A percentile compares a stretch with the other conserved stretches of the same genome.
Conservation (phyloP, 441 rosid species). For the Pelargonium citronellum region DNA sequence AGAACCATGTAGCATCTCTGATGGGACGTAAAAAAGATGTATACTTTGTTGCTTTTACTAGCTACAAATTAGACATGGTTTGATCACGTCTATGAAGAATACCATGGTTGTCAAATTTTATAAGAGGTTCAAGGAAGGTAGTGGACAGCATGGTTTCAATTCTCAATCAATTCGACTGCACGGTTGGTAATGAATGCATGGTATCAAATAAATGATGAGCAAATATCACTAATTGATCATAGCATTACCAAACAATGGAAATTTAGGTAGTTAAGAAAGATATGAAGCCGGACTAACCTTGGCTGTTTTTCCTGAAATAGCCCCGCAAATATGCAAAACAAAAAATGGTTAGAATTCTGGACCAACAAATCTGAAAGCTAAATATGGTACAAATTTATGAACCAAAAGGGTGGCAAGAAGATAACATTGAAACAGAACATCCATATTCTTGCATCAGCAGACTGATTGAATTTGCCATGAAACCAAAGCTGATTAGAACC, state of each 20-base stretch:
- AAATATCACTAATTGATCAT: conserved; percentile 9
- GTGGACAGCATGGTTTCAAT: no score
- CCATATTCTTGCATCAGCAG: neutral
- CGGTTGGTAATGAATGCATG: neutral
- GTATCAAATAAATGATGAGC: neutral
- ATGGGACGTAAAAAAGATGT: no score
- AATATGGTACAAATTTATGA: conserved; percentile 17
- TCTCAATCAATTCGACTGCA: no score
- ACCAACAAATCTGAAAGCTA: conserved; percentile 14
- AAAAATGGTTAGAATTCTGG: conserved; percentile 23
- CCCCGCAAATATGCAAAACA: conserved; percentile 26
- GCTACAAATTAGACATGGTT: no score
- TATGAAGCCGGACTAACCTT: conserved; percentile 30
- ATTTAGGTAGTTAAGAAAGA: neutral
- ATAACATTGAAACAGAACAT: neutral
- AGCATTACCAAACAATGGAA: neutral
- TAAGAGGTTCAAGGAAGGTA: no score
- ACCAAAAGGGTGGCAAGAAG: neutral
- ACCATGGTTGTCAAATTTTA: no score
- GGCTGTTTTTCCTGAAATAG: conserved; percentile 51
- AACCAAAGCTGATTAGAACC: neutral
- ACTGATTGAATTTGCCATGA: neutral
- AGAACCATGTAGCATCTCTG: no score
- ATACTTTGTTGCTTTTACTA: no score
- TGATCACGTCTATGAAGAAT: no score